phyloP scores from a whole-genome alignment of 805 yeast genomes.

The Aciculoconidium aculeatum region DNA sequence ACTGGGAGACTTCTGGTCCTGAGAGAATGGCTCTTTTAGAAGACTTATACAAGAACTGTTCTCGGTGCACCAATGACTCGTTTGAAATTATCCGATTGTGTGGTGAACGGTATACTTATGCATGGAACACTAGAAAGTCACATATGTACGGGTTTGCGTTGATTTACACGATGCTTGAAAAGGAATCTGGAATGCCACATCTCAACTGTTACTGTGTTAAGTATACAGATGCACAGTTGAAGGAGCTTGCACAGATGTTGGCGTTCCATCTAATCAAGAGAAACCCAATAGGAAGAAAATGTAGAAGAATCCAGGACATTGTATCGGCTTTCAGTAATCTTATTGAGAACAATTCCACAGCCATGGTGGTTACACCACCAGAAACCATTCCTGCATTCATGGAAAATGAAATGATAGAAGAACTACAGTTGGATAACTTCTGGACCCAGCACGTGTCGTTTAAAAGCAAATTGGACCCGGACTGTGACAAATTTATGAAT shows the following conservation, averaged over 20 bases:
- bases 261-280: constrained; percentile 1
- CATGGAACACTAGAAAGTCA: constrained; percentile 9
- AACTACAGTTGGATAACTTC: constrained; percentile 8
- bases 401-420: constrained; percentile 3
- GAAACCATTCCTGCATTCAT: background rate
- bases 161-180: background rate
- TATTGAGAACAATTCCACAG: too few relatives aligned
- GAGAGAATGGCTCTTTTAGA: constrained; percentile 1
- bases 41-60: constrained; percentile 1
- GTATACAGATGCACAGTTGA: constrained; percentile 2
- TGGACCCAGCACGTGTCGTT: too few relatives aligned
- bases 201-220: constrained; percentile 1
- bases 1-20: background rate
- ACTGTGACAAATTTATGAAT: too few relatives aligned
- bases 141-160: constrained; percentile 4
- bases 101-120: constrained; percentile 6
- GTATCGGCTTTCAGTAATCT: constrained; percentile 1
- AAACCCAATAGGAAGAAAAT: background rate
- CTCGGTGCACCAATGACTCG: background rate
- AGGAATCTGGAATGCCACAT: constrained; percentile 1
- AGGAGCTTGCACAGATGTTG: constrained; percentile 2
- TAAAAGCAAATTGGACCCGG: too few relatives aligned
- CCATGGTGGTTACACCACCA: too few relatives aligned
- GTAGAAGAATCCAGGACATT: constrained; percentile 2
- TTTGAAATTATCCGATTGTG: constrained; percentile 1